Percentiles rank a stretch among this genome's conserved stretches.
phyloP scores from a whole-genome alignment of 1,139 yeast genomes.

The Kodamaea fungicola region DNA sequence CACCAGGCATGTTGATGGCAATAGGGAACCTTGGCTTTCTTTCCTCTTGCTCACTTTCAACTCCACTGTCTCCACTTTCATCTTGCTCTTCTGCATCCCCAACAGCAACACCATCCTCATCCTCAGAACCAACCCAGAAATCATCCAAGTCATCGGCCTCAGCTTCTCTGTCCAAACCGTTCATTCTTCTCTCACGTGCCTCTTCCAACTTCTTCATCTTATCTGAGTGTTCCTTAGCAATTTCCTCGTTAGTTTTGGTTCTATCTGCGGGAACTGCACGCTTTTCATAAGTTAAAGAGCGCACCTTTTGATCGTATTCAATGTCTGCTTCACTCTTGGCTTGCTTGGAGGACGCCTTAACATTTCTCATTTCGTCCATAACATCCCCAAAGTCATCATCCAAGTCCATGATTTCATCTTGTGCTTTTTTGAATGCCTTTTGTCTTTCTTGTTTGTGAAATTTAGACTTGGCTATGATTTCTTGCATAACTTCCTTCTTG shows the following conservation, averaged over 20 bases:
- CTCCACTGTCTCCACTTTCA: conserved; percentile 19
- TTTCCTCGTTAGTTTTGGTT: conserved; percentile 88
- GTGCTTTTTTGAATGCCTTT: conserved; percentile 65
- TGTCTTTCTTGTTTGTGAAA: conserved; percentile 88
- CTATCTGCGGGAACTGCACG: conserved; percentile 96
- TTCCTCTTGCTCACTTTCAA: conserved; percentile 12
- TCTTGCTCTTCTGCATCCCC: conserved; percentile 18
- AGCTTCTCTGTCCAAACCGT: conserved; percentile 56
- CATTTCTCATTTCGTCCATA: conserved; percentile 52
- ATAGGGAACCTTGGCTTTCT: conserved; percentile 10
- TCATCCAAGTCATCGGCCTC: conserved; percentile 72
- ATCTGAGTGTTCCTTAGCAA: conserved; percentile 64
- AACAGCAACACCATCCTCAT: conserved; percentile 35
- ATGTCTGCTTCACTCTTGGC: conserved; percentile 44
- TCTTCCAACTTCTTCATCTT: conserved; percentile 67
- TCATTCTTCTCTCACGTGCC: conserved; percentile 82
- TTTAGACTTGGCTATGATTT: conserved; percentile 92
- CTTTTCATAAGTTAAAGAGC: conserved; percentile 77
- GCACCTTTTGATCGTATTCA: conserved; percentile 72
- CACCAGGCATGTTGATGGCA: conserved; percentile 52
- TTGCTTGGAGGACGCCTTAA: conserved; percentile 17
- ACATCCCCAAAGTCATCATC: conserved; percentile 79
- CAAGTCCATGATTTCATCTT: conserved; percentile 67
- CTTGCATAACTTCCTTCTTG: conserved; percentile 95
- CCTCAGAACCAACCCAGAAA: conserved; percentile 55